These are phyloP conservation scores for Xylaria sp. DNA, from an alignment of 2,329 filamentous ascomycete genomes.

Conservation along the genomic window DNA sequence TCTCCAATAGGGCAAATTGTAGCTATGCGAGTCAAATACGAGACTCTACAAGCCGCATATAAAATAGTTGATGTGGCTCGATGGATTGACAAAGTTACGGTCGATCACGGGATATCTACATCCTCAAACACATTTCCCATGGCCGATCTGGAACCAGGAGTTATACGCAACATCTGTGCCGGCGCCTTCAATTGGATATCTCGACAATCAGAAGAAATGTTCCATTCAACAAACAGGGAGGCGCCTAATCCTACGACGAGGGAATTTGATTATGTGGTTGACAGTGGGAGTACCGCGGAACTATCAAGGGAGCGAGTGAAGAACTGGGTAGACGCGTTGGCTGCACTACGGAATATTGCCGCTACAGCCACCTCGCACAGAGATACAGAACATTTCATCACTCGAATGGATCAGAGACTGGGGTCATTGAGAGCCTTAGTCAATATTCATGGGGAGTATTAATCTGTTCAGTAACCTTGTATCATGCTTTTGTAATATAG, in stretches of 20 bases:
- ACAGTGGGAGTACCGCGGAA: background rate
- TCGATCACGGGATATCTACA: background rate
- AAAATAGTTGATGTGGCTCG: conserved; percentile 32
- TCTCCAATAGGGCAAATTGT: conserved; percentile 28
- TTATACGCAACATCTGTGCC: conserved; percentile 32
- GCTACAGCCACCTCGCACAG: conserved; percentile 27
- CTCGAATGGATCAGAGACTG: conserved; percentile 19
- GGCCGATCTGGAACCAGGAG: conserved; percentile 29
- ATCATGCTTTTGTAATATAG: background rate
- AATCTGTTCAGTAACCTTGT: background rate
- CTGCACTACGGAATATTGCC: conserved; percentile 19
- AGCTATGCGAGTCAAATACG: conserved; percentile 28
- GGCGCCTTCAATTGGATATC: conserved; percentile 30
- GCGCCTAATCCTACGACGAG: background rate
- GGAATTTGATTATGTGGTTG: background rate
- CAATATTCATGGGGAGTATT: background rate
- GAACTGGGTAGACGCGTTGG: conserved; percentile 26
- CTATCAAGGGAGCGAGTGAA: conserved; percentile 11
- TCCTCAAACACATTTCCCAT: conserved; percentile 4
- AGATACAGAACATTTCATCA: conserved; percentile 19
- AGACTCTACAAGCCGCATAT: conserved; percentile 26
- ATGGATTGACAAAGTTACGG: conserved; percentile 22
- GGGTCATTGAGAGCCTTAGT: conserved; percentile 5
- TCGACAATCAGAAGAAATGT: conserved; percentile 12
- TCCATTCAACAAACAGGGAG: background rate